Evolutionary conservation across 2,329 filamentous ascomycete genomes (phyloP).

Genomic region (Fusarium sp.): DNA sequence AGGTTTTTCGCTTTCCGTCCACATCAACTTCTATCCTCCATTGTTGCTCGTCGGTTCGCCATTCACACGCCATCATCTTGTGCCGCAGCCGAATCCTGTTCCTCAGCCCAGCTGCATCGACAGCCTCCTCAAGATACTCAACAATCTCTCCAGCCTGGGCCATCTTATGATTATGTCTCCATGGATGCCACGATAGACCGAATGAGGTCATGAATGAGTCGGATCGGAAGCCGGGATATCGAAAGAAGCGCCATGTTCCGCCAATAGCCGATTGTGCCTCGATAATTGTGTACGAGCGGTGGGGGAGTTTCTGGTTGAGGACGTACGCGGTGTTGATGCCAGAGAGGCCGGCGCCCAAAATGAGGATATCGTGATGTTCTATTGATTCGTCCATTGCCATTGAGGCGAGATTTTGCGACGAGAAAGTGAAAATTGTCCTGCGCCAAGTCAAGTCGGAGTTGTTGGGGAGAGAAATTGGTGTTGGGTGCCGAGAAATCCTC

Average conservation of each 20-base stretch:
- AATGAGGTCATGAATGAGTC: slow-evolving; percentile 74
- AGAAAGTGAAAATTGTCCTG: not conserved
- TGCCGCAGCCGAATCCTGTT: slow-evolving; percentile 66
- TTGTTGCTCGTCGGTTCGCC: slow-evolving; percentile 67
- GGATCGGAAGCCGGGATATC: slow-evolving; percentile 79
- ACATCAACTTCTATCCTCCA: slow-evolving; percentile 66
- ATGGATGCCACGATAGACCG: slow-evolving; percentile 79
- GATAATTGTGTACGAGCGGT: slow-evolving; percentile 72
- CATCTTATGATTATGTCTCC: slow-evolving; percentile 68
- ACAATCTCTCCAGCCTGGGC: slow-evolving; percentile 66
- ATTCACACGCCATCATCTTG: slow-evolving; percentile 63
- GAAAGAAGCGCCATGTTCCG: slow-evolving; percentile 84
- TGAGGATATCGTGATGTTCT: slow-evolving; percentile 65
- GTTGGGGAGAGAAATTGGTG: slow-evolving; percentile 13
- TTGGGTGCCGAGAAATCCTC: slow-evolving; percentile 5
- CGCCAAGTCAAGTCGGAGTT: not conserved
- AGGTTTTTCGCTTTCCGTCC: slow-evolving; percentile 41
- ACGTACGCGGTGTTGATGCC: slow-evolving; percentile 82
- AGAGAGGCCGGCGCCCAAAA: slow-evolving; percentile 79
- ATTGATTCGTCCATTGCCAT: slow-evolving; percentile 30
- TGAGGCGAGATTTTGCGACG: not conserved
- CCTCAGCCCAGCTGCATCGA: slow-evolving; percentile 64
- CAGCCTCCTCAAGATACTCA: slow-evolving; percentile 67
- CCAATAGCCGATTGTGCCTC: slow-evolving; percentile 76
- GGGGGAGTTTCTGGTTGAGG: slow-evolving; percentile 69